Conservation (phyloP, 1,284 basidiomycete genomes). For the Irpex sp. region DNA sequence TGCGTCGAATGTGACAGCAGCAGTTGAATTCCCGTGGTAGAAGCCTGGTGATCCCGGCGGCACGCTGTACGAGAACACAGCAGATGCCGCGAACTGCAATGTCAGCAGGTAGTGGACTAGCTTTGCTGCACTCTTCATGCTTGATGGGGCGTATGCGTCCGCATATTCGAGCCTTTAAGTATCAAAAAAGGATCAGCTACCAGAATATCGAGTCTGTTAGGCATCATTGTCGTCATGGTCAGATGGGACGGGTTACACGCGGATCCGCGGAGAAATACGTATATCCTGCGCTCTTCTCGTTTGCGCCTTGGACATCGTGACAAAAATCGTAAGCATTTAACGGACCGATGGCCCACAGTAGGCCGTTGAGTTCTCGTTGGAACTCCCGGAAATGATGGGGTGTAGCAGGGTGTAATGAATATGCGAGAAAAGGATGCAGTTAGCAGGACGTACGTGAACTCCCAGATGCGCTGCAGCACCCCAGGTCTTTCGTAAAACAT, state of each 20-base stretch:
- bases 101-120: slow-evolving; percentile 6
- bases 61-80: slow-evolving; percentile 15
- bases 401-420: background rate
- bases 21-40: slow-evolving; percentile 34
- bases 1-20: slow-evolving; percentile 38
- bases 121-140: slow-evolving; percentile 6
- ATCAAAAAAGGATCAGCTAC: background rate
- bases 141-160: slow-evolving; percentile 1
- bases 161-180: slow-evolving; percentile 2
- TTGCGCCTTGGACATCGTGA: background rate
- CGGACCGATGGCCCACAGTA: background rate
- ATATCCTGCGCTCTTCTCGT: background rate
- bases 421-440: background rate
- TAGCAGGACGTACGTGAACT: background rate
- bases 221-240: background rate
- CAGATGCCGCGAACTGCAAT: slow-evolving; percentile 3
- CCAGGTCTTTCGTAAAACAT: too few species aligned
- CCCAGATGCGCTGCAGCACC: background rate
- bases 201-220: background rate
- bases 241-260: background rate
- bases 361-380: background rate
- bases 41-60: slow-evolving; percentile 27
- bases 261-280: background rate
- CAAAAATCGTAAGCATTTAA: background rate
- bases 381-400: background rate